phyloP scores from a whole-genome alignment of 192 early-diverging fungal genomes.

The Coemansia sp. region DNA sequence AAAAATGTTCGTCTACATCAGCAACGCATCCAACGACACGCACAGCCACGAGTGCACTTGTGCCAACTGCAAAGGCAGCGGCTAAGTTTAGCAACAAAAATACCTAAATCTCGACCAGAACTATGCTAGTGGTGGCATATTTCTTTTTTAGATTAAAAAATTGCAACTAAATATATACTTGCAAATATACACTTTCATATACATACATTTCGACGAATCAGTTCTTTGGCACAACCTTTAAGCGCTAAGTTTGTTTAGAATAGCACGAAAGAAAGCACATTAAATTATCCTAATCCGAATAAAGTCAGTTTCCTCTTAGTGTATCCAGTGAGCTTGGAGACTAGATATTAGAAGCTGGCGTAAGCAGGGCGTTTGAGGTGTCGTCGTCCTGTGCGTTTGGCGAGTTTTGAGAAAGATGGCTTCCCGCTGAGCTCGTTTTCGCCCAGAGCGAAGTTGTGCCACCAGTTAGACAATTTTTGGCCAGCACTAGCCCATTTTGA shows the following conservation, averaged over 20 bases:
- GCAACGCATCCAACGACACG: background rate
- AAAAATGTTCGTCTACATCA: background rate
- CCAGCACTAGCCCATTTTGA: background rate
- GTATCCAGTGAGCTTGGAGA: too few relatives aligned
- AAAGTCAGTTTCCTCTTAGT: too few relatives aligned
- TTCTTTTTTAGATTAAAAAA: background rate
- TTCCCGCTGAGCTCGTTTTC: too few relatives aligned
- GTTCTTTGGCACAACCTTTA: too few relatives aligned
- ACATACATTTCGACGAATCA: background rate
- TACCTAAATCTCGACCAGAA: background rate
- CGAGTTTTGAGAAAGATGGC: too few relatives aligned
- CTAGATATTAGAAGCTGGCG: too few relatives aligned
- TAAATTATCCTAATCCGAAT: too few relatives aligned
- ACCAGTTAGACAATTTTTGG: background rate
- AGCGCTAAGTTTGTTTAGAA: too few relatives aligned
- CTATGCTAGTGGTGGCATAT: background rate
- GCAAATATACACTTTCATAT: background rate
- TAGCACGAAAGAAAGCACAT: too few relatives aligned
- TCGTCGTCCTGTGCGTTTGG: too few relatives aligned
- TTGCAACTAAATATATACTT: background rate
- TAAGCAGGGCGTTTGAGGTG: too few relatives aligned
- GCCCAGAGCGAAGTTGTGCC: too few relatives aligned
- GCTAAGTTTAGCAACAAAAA: background rate
- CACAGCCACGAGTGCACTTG: slow-evolving; percentile 2
- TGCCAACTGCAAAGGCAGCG: background rate